These are phyloP conservation scores for Apiospora rasikravindrae DNA, from an alignment of 2,329 filamentous ascomycete species.

Conservation along the genomic window DNA sequence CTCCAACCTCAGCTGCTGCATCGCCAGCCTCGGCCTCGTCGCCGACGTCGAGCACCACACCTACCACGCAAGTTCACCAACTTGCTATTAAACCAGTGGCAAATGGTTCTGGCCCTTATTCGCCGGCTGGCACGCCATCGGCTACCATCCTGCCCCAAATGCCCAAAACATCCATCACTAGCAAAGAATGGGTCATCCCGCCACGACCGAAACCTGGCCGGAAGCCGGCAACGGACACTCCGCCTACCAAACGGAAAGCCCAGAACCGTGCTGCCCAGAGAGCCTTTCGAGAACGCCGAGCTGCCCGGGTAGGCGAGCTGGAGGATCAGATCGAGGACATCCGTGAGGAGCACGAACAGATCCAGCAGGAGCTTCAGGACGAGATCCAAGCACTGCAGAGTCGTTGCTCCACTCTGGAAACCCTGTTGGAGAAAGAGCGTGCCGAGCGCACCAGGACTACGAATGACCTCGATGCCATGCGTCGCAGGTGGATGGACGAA, in stretches of 20 bases:
- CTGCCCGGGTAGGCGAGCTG: conserved; percentile 79
- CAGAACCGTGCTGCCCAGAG: conserved; percentile 93
- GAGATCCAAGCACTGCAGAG: conserved; percentile 70
- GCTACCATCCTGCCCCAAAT: conserved; percentile 46
- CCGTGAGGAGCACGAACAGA: conserved; percentile 61
- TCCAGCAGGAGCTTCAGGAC: conserved; percentile 62
- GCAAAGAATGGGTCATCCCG: conserved; percentile 85
- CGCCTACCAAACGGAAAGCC: conserved; percentile 89
- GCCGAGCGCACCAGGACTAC: conserved; percentile 48
- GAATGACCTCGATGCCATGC: conserved; percentile 36
- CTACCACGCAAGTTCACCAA: conserved; percentile 28
- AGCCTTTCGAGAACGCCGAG: conserved; percentile 86
- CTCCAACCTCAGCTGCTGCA: conserved; percentile 33
- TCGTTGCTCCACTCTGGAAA: conserved; percentile 67
- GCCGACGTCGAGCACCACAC: conserved; percentile 23
- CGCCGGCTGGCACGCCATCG: conserved; percentile 54
- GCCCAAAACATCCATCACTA: conserved; percentile 68
- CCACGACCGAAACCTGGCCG: conserved; percentile 87
- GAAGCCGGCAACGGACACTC: conserved; percentile 92
- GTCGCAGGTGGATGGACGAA: conserved; percentile 33
- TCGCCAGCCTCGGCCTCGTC: conserved; percentile 36
- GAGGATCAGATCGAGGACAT: conserved; percentile 70
- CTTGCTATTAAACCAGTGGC: conserved; percentile 36
- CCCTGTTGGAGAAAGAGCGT: conserved; percentile 64
- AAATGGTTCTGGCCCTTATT: conserved; percentile 37